These are phyloP conservation scores for Crithidia sp. DNA, from an alignment of 208 protist genomes.

Conservation along the genomic window DNA sequence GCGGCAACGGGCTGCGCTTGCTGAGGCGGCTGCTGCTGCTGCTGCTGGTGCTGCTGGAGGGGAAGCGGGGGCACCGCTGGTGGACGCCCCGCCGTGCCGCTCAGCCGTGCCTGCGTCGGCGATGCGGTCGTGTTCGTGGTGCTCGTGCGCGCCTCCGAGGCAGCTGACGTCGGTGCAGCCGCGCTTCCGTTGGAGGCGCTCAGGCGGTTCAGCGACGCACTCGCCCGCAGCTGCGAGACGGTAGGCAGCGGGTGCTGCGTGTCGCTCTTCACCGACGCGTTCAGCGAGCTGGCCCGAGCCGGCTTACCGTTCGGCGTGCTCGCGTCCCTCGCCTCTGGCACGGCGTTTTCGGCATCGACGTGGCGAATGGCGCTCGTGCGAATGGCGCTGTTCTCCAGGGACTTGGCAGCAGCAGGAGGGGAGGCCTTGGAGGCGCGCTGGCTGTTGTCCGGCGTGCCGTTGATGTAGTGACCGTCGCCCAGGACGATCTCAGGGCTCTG, in stretches of 20 bases:
- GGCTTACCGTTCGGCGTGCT: not conserved
- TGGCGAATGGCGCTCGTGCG: not conserved
- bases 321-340: not conserved
- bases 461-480: not conserved
- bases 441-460: constrained; percentile 1
- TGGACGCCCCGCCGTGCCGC: constrained; percentile 2
- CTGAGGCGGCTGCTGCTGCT: not conserved
- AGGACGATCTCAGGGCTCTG: constrained; percentile 25
- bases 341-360: constrained; percentile 2
- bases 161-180: not conserved
- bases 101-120: not conserved
- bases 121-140: not conserved
- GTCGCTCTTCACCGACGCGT: constrained; percentile 11
- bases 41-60: not conserved
- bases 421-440: not conserved
- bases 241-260: not conserved
- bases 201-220: constrained; percentile 9
- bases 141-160: constrained; percentile 14
- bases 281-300: constrained; percentile 1
- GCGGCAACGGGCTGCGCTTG: not conserved
- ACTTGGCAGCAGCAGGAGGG: not conserved
- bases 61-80: constrained; percentile 6
- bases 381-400: not conserved
- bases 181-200: not conserved
- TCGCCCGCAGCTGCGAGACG: constrained; percentile 16